Evolutionary conservation across 352 stramenopile species (phyloP), one percentile per base, ranked within the genome.

Genomic region (Phytophthora niederhauseri): DNA sequence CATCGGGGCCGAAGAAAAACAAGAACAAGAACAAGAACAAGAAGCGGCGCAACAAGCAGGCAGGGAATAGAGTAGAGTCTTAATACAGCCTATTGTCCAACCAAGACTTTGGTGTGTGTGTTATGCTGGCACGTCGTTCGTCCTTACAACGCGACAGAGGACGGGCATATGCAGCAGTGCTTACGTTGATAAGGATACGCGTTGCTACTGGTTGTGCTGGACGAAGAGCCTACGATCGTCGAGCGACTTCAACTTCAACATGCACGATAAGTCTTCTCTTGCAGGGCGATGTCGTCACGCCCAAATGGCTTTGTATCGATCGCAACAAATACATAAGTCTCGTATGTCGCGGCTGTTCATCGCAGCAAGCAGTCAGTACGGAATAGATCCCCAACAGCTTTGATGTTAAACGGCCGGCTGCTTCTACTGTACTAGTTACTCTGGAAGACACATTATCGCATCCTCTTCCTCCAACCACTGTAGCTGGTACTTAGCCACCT

Each of bases 11-110:
- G 24, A 68, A 64, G 61, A 63, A 72, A 66, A 69, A 57, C 4
- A 66, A 36, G 45, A 55, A 20, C n/a, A 72, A 62, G 24, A 61
- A 45, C n/a, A 72, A 62, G 22, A 61, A 45, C 54, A 76, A 72
- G 43, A 76, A 76, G 48, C 64, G 58, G 43, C 58, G 49, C 11
- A 58, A 36, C 43, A 66, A 76, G 22, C 14, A 30, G 15, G 36
- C 49, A 31, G 48, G 28, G 12, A 61, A 62, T 67, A 63, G 28
- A 57, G 61, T 61, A 73, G 53, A 61, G 20, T 36, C 48, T 8
- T 73, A 61, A 62, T 49, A 57, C 53, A 62, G 9, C 14, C 14
- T 20, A 48, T 48, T 20, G 38, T 48, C 14, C 4, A 48, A 48
- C 9, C 17, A 15, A 19, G 5, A 31, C 5, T 7, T 7, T 31